Conservation (phyloP, 768 basidiomycete species). For the Leccinum broughii region DNA sequence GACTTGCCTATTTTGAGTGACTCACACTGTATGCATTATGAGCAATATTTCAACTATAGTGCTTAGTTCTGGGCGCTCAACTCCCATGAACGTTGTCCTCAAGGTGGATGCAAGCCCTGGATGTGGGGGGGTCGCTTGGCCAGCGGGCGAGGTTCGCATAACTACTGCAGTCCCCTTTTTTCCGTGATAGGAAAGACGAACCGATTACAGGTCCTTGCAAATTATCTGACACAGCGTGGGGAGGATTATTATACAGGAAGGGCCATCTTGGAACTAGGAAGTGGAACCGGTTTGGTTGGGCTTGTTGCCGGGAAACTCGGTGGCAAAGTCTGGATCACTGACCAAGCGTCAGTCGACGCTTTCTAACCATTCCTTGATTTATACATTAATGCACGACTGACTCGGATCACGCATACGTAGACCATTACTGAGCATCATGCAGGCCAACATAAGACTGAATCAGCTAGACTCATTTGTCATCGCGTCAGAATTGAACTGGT, state of each 20-base stretch:
- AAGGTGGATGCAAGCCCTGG: constrained; percentile 80
- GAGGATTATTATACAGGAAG: constrained; percentile 49
- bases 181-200: background rate
- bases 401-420: constrained; percentile 40
- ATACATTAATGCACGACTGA: constrained; percentile 9
- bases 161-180: background rate
- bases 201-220: constrained; percentile 65
- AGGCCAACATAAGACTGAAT: constrained; percentile 69
- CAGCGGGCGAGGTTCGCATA: constrained; percentile 75
- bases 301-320: constrained; percentile 74
- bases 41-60: no score
- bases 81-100: constrained; percentile 40
- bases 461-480: constrained; percentile 48
- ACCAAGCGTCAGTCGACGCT: constrained; percentile 73
- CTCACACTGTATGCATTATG: background rate
- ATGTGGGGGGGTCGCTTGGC: constrained; percentile 93
- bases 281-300: constrained; percentile 93
- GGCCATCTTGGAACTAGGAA: constrained; percentile 79
- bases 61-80: background rate
- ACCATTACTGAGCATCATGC: constrained; percentile 77
- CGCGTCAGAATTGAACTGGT: constrained; percentile 85
- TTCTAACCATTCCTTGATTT: constrained; percentile 10
- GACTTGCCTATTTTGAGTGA: background rate
- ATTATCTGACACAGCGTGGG: constrained; percentile 65
- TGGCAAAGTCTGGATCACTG: constrained; percentile 76